Base-by-base conservation (phyloP, 768 basidiomycete genomes). In the Leccinum boreale region DNA sequence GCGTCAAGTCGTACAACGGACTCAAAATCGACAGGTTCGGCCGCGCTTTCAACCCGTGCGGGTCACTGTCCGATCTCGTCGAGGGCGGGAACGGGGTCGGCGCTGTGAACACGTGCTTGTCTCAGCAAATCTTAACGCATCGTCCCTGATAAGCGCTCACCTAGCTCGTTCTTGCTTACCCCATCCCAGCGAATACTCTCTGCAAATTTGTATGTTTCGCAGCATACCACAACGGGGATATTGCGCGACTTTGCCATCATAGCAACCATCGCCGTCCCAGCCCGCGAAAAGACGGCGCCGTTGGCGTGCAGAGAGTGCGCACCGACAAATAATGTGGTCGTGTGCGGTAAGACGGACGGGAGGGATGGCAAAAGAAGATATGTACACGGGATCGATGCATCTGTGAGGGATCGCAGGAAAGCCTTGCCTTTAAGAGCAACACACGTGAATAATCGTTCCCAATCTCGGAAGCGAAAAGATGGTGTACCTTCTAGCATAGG, bases 121-220 rank as follows among this genome's bases (percentile, higher is more conserved):
- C n/a, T 65, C 14, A 70, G 57, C 23, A n/a, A 0, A 19, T 12
- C 10, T n/a, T 28, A 3, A 26, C 24, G 3, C 31, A 45, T 15
- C 28, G 4, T 24, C 26, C 15, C 36, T 10, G 3, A 3, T 49
- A 29, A 19, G 17, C 5, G 36, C 83, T 70, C 63, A 92, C 96
- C 97, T 42, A 98, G 78, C 74, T 99, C 97, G 67, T 99, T 99
- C 73, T 92, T 94, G 46, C 90, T 93, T 64, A 99, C 94, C 19
- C 90, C 90, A 71, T 99, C 97, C 55, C 98, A 78, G 72, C 91
- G 87, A 28, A 98, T 88, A 33, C 85, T 85, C 65, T 98, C 96
- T 17, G 91, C 90, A 67, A 95, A 98, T 73, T 99, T 99, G 77
- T 98, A 98, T 4, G 97, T 99, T 75, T 98, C 97, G 65, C 95